Percentiles rank a stretch among this genome's conserved stretches.
phyloP scores from a whole-genome alignment of 2,329 filamentous ascomycete species.

The Fusarium nisikadoi region DNA sequence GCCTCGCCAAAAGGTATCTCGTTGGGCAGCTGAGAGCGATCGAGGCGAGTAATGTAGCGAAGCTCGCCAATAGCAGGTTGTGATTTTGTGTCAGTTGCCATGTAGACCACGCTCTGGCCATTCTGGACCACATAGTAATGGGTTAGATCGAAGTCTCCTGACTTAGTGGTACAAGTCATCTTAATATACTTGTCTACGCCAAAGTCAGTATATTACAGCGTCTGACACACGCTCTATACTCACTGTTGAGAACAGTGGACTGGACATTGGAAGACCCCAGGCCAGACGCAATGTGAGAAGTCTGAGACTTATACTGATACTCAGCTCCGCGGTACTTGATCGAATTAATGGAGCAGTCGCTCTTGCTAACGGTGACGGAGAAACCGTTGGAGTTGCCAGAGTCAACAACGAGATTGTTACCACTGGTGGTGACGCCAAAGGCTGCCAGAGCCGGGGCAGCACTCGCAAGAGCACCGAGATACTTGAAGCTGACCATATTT shows the following conservation, averaged over 20 bases:
- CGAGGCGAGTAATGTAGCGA: conserved; percentile 71
- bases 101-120: conserved; percentile 69
- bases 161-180: conserved; percentile 68
- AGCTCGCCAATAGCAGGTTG: conserved; percentile 68
- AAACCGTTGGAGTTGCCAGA: conserved; percentile 60
- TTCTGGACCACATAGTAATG: conserved; percentile 71
- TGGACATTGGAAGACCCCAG: conserved; percentile 63
- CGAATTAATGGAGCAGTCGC: conserved; percentile 71
- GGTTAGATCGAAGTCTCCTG: conserved; percentile 57
- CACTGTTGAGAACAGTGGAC: conserved; percentile 52
- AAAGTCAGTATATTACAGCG: not conserved
- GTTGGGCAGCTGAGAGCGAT: conserved; percentile 59
- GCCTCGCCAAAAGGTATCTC: conserved; percentile 65
- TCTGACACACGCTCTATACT: not conserved
- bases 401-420: conserved; percentile 59
- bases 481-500: conserved; percentile 40
- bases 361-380: conserved; percentile 61
- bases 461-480: conserved; percentile 44
- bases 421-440: conserved; percentile 55
- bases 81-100: conserved; percentile 70
- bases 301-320: conserved; percentile 61
- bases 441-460: conserved; percentile 50
- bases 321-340: conserved; percentile 69
- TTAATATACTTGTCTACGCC: conserved; percentile 61
- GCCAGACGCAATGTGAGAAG: conserved; percentile 55